Conservation (phyloP, 169 alveolate genomes). For the Eimeria praecox region DNA sequence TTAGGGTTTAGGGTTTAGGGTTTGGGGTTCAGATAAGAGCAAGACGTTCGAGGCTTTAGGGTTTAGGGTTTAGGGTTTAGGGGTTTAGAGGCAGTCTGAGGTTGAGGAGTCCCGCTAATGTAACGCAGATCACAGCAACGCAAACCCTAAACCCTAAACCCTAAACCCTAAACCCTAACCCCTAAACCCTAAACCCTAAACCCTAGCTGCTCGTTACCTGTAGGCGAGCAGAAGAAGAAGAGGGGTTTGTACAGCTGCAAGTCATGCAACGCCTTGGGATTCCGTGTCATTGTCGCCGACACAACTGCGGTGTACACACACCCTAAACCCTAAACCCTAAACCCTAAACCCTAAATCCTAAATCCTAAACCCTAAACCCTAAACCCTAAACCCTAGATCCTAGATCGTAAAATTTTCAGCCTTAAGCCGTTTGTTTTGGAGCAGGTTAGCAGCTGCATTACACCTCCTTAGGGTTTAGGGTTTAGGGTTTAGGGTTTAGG, state of each 20-base stretch:
- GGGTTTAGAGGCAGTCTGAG: neutral
- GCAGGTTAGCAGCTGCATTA: neutral
- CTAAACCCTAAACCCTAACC: neutral
- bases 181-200: neutral
- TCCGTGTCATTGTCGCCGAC: conserved; percentile 81
- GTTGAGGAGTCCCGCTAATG: neutral
- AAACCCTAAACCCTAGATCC: neutral
- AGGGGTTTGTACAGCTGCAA: conserved; percentile 77
- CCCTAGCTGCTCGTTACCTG: conserved; percentile 66
- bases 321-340: neutral
- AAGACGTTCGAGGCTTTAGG: neutral
- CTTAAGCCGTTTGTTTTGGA: neutral
- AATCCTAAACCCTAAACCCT: neutral
- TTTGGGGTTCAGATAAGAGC: neutral
- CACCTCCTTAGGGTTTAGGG: neutral
- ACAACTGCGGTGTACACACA: conserved; percentile 58
- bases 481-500: conserved; percentile 14
- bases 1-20: neutral
- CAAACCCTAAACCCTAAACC: conserved; percentile 4
- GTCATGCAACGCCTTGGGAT: conserved; percentile 63
- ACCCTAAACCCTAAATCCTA: conserved; percentile 2
- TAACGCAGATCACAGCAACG: neutral
- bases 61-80: conserved; percentile 22
- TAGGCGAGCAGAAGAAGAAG: conserved; percentile 67
- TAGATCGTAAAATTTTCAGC: too few species aligned